Base-by-base conservation (phyloP, 108 stramenopile genomes). In the Cylindrotheca closterium region DNA sequence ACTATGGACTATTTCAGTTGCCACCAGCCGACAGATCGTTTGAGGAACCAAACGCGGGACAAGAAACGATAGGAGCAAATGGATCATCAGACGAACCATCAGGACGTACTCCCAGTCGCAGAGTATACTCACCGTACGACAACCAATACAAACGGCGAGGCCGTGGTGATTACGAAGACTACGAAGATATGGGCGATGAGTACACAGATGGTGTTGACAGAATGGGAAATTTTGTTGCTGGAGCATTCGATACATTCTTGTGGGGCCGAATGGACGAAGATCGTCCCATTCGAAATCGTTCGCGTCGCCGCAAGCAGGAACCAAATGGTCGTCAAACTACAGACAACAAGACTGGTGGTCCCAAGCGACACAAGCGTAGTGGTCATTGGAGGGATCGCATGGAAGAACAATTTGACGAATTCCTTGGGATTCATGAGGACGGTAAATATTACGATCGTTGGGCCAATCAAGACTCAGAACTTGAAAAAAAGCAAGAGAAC, bases 301-400 rank as follows among this genome's bases (percentile, higher is more conserved):
- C 55, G 4, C 12, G 64, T 27, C 26, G 15, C 1, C 42, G 8
- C 1, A 3, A 58, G 29, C 31, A 31, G n/a, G 27, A 58, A 33
- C 18, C 22, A 31, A 3, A 5, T 22, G 5, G 21, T 5, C 28
- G 7, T 4, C 54, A 24, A 5, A 28, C 54, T 17, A 22, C 50
- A 2, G 19, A n/a, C 22, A 4, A 42, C 2, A 5, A 1, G 2
- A 30, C 25, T 15, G 27, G 25, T 1, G 23, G 22, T 3, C 5
- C 33, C 17, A 59, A 42, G 15, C 47, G 47, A 29, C 34, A 4
- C 12, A 17, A 37, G 10, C 21, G 65, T 29, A 47, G 49, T 32
- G 58, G 59, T 27, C 0, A 70, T 52, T 79, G 79, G 79, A 79
- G 65, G 51, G 79, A 79, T 51, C 34, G 58, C 23, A 30, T 74